Evolutionary conservation across 805 yeast genomes (phyloP), one percentile per base, ranked within the genome.

Genomic region (Metschnikowia lochheadii): DNA sequence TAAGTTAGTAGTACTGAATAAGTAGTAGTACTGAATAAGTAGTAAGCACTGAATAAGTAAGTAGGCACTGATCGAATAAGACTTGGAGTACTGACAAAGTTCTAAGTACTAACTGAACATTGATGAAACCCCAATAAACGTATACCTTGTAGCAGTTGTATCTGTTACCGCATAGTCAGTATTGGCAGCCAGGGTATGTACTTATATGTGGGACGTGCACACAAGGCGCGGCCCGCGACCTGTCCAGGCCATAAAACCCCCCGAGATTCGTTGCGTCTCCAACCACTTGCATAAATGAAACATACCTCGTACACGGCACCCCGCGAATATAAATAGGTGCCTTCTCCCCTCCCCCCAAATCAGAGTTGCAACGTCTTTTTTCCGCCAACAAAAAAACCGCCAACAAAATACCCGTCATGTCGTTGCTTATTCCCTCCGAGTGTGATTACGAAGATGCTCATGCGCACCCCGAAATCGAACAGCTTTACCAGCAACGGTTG

Each of bases 361-460:
- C 17, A 10, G 4, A 21, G 8, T 21, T n/a, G 17, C 18, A 14
- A 10, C 21, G 2, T 15, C 7, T 35, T 15, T 35, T 35, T 35
- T 2, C 20, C 3, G 20, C 20, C 3, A 18, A 2, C 20, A 18
- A 18, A 18, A 18, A 18, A 18, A 18, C 20, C 3, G 20, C 20
- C 3, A 18, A 2, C 20, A 18, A 18, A 18, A 18, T 2, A 18
- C 20, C 20, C 20, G 3, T 18, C 20, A 56, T 56, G 59, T 56
- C 59, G 18, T 59, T 65, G 34, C 55, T 65, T 8, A 53, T 63
- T 21, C 66, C 69, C 6, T 60, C 64, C n/a, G 50, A 49, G 31
- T 52, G 57, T 50, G 69, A 65, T 43, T 58, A 52, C 50, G 55
- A 45, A n/a, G 68, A 63, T 44, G 69, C 69, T 5, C 67, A 63